phyloP scores from a whole-genome alignment of 495 filamentous ascomycete genomes.

The Stereocaulon alpinum region DNA sequence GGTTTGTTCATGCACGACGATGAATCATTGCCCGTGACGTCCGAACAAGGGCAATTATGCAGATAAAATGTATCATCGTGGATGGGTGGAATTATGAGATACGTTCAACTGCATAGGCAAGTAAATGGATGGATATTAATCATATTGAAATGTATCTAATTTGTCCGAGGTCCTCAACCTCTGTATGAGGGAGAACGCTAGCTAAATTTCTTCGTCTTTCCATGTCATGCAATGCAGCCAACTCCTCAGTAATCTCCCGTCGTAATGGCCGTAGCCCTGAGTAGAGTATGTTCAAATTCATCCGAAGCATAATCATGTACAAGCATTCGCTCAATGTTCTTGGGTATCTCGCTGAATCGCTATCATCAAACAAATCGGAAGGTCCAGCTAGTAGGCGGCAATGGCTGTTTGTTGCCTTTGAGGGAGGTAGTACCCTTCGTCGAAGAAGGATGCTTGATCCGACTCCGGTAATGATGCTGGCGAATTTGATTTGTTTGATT shows the following conservation, averaged over 20 bases:
- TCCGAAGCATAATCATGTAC: not conserved
- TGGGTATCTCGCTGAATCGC: conserved; percentile 36
- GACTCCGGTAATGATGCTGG: conserved; percentile 21
- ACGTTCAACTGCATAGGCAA: not conserved
- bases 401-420: conserved; percentile 36
- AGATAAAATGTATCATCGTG: not conserved
- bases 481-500: conserved; percentile 26
- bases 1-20: not conserved
- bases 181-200: not conserved
- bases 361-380: conserved; percentile 29
- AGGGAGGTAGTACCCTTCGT: conserved; percentile 51
- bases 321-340: conserved; percentile 18
- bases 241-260: not conserved
- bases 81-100: not conserved
- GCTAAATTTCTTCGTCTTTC: not conserved
- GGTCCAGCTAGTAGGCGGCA: conserved; percentile 33
- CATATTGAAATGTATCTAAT: not conserved
- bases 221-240: no score
- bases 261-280: not conserved
- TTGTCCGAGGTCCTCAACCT: not conserved
- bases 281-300: conserved; percentile 9
- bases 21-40: not conserved
- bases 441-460: conserved; percentile 42
- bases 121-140: not conserved
- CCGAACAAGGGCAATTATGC: not conserved